Evolutionary conservation across 495 filamentous ascomycete species (phyloP).

Genomic region (Neurospora sp.): DNA sequence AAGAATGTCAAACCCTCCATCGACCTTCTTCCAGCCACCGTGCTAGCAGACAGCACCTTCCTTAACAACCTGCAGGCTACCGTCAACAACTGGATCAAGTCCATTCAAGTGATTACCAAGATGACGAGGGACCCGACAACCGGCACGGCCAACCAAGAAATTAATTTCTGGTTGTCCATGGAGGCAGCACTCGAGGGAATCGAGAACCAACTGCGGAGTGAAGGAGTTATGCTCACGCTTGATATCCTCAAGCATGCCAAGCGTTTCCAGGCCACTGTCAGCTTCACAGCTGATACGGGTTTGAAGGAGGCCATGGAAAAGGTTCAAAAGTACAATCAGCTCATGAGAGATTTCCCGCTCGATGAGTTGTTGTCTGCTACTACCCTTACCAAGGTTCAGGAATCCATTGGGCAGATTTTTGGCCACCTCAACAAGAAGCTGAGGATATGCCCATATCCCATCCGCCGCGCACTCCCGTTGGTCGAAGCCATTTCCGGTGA

Average conservation of each 20-base stretch:
- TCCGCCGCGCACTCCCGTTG: slow-evolving; percentile 82
- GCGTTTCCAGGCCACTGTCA: slow-evolving; percentile 90
- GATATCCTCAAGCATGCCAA: slow-evolving; percentile 92
- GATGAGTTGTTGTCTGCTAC: slow-evolving; percentile 91
- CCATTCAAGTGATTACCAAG: slow-evolving; percentile 94
- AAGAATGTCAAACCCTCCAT: slow-evolving; percentile 55
- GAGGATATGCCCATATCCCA: slow-evolving; percentile 87
- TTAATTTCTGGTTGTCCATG: slow-evolving; percentile 97
- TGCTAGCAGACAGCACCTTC: slow-evolving; percentile 77
- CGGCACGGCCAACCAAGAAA: slow-evolving; percentile 88
- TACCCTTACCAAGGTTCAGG: slow-evolving; percentile 78
- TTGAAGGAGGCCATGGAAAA: slow-evolving; percentile 88
- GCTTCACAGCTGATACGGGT: slow-evolving; percentile 90
- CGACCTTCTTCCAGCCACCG: slow-evolving; percentile 60
- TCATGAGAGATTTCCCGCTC: slow-evolving; percentile 95
- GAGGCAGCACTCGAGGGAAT: slow-evolving; percentile 84
- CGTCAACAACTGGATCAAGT: slow-evolving; percentile 96
- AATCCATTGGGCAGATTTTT: slow-evolving; percentile 81
- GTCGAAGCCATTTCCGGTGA: slow-evolving; percentile 97
- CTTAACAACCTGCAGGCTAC: slow-evolving; percentile 88
- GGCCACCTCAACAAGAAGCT: slow-evolving; percentile 92
- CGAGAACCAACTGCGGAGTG: slow-evolving; percentile 73
- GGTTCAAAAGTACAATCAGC: slow-evolving; percentile 95
- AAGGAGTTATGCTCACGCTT: slow-evolving; percentile 84
- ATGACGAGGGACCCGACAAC: slow-evolving; percentile 80